Base-by-base conservation (phyloP, 2,329 filamentous ascomycete genomes). In the Ceratocystis smalleyi region DNA sequence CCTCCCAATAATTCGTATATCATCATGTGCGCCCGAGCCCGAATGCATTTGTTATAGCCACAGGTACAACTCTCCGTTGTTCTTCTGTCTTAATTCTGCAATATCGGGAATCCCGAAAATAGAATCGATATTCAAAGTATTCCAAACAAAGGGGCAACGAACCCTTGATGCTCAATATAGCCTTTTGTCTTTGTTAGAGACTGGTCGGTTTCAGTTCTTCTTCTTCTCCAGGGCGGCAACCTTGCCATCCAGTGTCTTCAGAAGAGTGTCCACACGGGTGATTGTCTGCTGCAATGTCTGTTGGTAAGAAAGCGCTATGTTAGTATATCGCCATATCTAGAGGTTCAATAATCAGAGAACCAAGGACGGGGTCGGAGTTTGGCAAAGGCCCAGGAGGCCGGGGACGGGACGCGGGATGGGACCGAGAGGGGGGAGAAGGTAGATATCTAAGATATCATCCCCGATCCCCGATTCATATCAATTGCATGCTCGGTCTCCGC, bases 251-350 rank as follows among this genome's bases (percentile, higher is more conserved):
- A 95, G 77, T 65, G 82, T 82, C 71, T 83, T 81, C 68, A 94
- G 82, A 72, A 94, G 92, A 64, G 80, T 81, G 75, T 89, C 88
- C 73, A 95, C 82, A 73, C 87, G 82, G 74, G 90, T 84, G 64
- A 91, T 89, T 43, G 89, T 87, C 59, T 83, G 79, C 80, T 95
- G 89, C 63, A 95, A 80, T 68, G 87, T 83, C 89, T 92, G 69
- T 67, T 69, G 3, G 65, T 63, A 35, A 59, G 57, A 61, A 67
- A 59, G 45, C 54, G 62, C 69, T 61, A 67, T 64, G 67, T 68
- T 66, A 68, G 66, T 65, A 60, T 49, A 5, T 24, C 10, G 19
- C 19, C 17, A 30, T 35, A 22, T 57, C n/a, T 24, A 49, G 17
- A 32, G 1, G 3, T 40, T 61, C 7, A 35, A 61, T 10, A 49